A percentile compares a stretch with the other conserved stretches of the same genome.
phyloP scores from a whole-genome alignment of 768 basidiomycete genomes.

The Termitomyces eurrhizus region DNA sequence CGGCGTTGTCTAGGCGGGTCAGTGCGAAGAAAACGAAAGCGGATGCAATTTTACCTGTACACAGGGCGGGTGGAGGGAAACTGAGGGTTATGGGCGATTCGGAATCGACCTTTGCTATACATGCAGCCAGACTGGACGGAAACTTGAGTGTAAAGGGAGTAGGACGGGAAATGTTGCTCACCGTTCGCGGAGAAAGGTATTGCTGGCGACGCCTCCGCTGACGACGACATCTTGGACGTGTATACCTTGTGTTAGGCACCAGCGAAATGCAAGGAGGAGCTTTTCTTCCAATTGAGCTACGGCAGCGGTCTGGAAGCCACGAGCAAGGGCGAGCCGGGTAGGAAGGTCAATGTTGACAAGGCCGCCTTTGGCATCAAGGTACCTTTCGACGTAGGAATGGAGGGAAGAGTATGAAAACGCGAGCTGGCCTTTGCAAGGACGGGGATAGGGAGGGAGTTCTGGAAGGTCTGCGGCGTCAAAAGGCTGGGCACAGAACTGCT shows the following conservation, averaged over 20 bases:
- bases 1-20: slow-evolving; percentile 75
- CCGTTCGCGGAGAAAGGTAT: slow-evolving; percentile 64
- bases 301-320: slow-evolving; percentile 70
- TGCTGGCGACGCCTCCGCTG: slow-evolving; percentile 94
- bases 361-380: slow-evolving; percentile 42
- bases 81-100: slow-evolving; percentile 38
- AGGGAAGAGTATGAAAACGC: slow-evolving; percentile 79
- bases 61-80: slow-evolving; percentile 77
- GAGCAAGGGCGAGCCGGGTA: slow-evolving; percentile 49
- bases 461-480: slow-evolving; percentile 23
- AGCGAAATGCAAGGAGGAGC: slow-evolving; percentile 48
- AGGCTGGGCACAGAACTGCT: slow-evolving; percentile 53
- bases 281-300: slow-evolving; percentile 76
- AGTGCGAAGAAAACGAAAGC: neutral
- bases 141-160: neutral
- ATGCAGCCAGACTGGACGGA: slow-evolving; percentile 25
- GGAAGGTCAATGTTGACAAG: slow-evolving; percentile 35
- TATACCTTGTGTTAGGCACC: slow-evolving; percentile 40
- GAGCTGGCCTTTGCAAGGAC: slow-evolving; percentile 49
- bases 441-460: slow-evolving; percentile 36
- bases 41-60: slow-evolving; percentile 56
- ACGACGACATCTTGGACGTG: slow-evolving; percentile 62
- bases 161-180: slow-evolving; percentile 24
- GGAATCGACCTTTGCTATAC: slow-evolving; percentile 21
- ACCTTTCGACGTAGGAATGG: slow-evolving; percentile 66